Conservation (phyloP, 164 flowering plant species). For the Umbellularia californica region DNA sequence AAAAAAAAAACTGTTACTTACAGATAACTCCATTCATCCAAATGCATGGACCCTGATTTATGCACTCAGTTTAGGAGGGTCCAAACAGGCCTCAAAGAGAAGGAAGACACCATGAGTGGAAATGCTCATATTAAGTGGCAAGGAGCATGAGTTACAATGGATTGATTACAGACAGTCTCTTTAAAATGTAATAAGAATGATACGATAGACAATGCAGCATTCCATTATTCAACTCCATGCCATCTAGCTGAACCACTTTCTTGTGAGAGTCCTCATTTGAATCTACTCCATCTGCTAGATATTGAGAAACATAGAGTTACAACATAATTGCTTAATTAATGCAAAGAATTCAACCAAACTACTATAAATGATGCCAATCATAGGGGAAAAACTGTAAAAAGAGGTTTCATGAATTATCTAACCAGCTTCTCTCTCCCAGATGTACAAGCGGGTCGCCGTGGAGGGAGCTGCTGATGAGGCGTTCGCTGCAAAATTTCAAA, state of each 20-base stretch:
- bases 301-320: neutral
- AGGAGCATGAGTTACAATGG: too few species aligned
- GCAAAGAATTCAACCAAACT: neutral
- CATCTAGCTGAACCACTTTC: neutral
- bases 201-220: neutral
- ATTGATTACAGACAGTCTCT: neutral
- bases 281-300: neutral
- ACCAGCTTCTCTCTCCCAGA: constrained; percentile 14
- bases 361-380: neutral
- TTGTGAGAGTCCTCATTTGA: neutral
- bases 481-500: constrained; percentile 43
- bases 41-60: too few species aligned
- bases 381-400: neutral
- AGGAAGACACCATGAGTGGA: too few species aligned
- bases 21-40: too few species aligned
- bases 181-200: neutral
- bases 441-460: constrained; percentile 60
- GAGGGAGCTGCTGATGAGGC: constrained; percentile 79
- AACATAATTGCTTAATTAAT: too few species aligned
- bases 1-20: too few species aligned
- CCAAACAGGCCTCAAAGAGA: too few species aligned
- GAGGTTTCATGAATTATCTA: neutral
- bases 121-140: too few species aligned
- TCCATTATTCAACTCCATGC: neutral
- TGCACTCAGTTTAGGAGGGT: too few species aligned